These are phyloP conservation scores for Myxozyma mucilagina DNA, from an alignment of 805 yeast genomes.

Conservation along the genomic window DNA sequence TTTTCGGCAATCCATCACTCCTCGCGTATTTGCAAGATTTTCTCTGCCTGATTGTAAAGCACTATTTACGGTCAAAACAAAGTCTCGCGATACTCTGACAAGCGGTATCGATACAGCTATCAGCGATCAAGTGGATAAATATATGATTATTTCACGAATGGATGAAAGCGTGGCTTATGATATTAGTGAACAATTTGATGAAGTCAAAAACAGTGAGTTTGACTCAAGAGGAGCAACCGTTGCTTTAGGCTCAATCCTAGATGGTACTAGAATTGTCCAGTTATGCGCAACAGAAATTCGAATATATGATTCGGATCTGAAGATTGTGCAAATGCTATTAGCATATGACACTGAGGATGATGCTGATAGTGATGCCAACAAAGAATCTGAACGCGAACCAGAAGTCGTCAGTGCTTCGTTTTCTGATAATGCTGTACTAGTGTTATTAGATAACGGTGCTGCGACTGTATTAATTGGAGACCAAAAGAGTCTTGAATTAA, in stretches of 20 bases:
- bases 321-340: conserved; percentile 43
- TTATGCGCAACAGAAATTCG: conserved; percentile 66
- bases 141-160: conserved; percentile 42
- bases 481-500: conserved; percentile 16
- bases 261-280: conserved; percentile 65
- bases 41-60: conserved; percentile 68
- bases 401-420: conserved; percentile 16
- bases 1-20: conserved; percentile 68
- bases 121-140: conserved; percentile 27
- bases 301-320: conserved; percentile 63
- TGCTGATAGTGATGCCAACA: neutral
- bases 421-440: conserved; percentile 16
- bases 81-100: conserved; percentile 24
- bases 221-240: conserved; percentile 64
- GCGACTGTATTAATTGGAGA: conserved; percentile 15
- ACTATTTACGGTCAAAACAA: conserved; percentile 66
- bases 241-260: conserved; percentile 60
- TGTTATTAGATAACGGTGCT: conserved; percentile 19
- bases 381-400: conserved; percentile 10
- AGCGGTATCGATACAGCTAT: conserved; percentile 6
- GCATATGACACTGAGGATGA: conserved; percentile 11
- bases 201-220: conserved; percentile 62
- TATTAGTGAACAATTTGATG: conserved; percentile 49
- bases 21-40: conserved; percentile 64
- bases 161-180: conserved; percentile 40